Evolutionary conservation across 805 yeast genomes (phyloP).

Genomic region (Candida ortonii): DNA sequence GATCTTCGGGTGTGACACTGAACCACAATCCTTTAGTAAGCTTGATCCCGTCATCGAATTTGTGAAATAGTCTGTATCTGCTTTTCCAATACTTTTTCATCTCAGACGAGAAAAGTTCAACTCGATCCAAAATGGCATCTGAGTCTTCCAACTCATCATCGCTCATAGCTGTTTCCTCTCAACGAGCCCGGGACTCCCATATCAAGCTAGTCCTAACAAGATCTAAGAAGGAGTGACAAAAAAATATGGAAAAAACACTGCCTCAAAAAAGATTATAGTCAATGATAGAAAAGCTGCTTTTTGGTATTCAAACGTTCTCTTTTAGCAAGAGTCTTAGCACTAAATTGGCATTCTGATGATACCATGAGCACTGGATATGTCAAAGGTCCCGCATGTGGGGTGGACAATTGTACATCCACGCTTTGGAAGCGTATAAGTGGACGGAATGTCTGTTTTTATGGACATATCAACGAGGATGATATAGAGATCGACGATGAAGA

Average conservation of each 20-base stretch:
- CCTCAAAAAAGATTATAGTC: too few species aligned
- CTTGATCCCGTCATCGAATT: conserved; percentile 63
- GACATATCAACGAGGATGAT: conserved; percentile 84
- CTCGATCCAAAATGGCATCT: conserved; percentile 13
- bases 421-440: conserved; percentile 76
- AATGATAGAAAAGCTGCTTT: too few species aligned
- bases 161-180: too few species aligned
- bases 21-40: conserved; percentile 78
- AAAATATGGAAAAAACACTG: too few species aligned
- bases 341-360: conserved; percentile 1
- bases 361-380: conserved; percentile 29
- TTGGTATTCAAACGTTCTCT: too few species aligned
- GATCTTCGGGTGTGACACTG: conserved; percentile 80
- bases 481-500: conserved; percentile 79
- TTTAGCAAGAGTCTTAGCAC: too few species aligned
- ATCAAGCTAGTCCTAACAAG: too few species aligned
- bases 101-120: conserved; percentile 31
- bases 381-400: conserved; percentile 84
- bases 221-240: background rate
- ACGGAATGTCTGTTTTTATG: conserved; percentile 78
- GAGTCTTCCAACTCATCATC: too few species aligned
- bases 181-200: too few species aligned
- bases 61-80: conserved; percentile 58
- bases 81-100: conserved; percentile 59
- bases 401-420: conserved; percentile 81